Evolutionary conservation across 129 eudicot genomes (phyloP).

Genomic region (Saussurea involucrata): DNA sequence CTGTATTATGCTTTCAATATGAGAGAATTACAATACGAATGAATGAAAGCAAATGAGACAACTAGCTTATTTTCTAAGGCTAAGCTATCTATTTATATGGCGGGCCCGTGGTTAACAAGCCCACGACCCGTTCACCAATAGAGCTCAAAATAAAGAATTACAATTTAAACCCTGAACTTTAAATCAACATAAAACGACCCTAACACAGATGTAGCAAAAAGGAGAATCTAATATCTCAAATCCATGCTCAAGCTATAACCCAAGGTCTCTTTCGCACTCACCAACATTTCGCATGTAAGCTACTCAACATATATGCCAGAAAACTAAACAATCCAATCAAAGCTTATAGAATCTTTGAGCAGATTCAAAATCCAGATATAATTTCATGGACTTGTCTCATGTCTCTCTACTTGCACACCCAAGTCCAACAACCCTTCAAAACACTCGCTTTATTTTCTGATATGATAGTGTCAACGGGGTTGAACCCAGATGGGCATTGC

Average conservation of each 20-base stretch:
- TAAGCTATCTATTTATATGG: no score
- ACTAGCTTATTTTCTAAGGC: no score
- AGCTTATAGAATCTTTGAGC: constrained; percentile 34
- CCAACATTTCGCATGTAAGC: constrained; percentile 26
- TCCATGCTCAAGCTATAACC: constrained; percentile 39
- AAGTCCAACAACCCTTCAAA: constrained; percentile 25
- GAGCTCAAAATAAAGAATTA: no score
- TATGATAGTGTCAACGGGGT: neutral
- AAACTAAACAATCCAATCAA: constrained; percentile 22
- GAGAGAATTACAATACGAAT: no score
- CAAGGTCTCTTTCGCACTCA: constrained; percentile 22
- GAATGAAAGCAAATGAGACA: no score
- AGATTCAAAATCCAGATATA: constrained; percentile 36
- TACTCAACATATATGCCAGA: constrained; percentile 32
- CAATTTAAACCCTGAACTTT: no score
- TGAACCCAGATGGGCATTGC: constrained; percentile 43
- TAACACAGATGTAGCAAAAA: constrained; percentile 27
- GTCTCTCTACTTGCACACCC: constrained; percentile 24
- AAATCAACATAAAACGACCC: no score
- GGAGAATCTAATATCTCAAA: constrained; percentile 28
- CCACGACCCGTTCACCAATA: no score
- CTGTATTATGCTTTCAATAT: no score
- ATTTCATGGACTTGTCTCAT: constrained; percentile 48
- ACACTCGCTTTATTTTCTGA: constrained; percentile 30
- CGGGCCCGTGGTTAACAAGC: no score